phyloP scores from a whole-genome alignment of 257 asterid genomes.

The Gynochthodes officinalis region DNA sequence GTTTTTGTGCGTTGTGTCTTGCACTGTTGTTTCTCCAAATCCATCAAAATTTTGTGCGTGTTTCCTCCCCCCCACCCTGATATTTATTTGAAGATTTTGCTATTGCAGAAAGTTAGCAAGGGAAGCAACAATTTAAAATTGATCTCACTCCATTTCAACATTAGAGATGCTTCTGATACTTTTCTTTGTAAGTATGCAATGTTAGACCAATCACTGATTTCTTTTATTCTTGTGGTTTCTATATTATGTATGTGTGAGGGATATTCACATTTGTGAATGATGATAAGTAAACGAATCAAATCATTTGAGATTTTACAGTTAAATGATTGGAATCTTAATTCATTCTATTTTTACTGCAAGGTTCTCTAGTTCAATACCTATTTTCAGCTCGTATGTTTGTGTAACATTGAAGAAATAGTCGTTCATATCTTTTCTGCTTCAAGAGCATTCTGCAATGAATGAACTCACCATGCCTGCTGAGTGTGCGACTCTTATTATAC shows the following conservation, averaged over 20 bases:
- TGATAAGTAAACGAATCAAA: neutral
- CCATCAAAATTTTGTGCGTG: neutral
- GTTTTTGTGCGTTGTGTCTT: neutral
- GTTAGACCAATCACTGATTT: neutral
- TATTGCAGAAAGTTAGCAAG: constrained; percentile 71
- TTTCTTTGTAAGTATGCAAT: neutral
- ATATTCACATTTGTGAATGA: neutral
- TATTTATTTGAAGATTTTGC: constrained; percentile 1
- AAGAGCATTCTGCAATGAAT: too few species aligned
- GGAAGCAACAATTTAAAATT: constrained; percentile 65
- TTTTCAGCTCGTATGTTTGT: neutral
- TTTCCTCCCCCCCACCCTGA: too few species aligned
- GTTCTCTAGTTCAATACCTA: neutral
- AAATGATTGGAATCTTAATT: neutral
- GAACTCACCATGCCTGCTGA: too few species aligned
- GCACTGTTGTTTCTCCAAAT: neutral
- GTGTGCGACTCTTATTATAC: too few species aligned
- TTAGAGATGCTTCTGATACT: constrained; percentile 10
- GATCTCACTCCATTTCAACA: constrained; percentile 75
- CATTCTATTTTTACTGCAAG: neutral
- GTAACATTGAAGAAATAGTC: neutral
- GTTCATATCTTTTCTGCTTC: neutral
- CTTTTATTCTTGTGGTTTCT: neutral
- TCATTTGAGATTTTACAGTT: neutral
- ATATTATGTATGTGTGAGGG: neutral